phyloP scores from a whole-genome alignment of 441 rosid species.

The Populus tomentosa region DNA sequence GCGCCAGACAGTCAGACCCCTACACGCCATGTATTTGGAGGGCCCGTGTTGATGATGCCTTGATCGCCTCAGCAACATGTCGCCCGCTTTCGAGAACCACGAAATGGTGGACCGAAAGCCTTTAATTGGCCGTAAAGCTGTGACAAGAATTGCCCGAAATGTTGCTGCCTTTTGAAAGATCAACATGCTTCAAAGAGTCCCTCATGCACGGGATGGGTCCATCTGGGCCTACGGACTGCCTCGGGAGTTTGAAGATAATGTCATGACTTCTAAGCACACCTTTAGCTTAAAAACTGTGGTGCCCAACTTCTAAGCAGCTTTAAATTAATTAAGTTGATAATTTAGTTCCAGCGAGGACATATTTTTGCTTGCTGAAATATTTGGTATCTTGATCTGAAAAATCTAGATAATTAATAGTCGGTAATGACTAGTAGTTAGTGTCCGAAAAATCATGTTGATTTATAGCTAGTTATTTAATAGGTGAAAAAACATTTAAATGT shows the following conservation, averaged over 20 bases:
- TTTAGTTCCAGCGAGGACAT: too few species aligned
- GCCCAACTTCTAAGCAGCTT: background rate
- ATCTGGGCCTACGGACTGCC: background rate
- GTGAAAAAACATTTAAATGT: accelerated
- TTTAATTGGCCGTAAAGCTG: background rate
- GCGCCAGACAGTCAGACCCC: background rate
- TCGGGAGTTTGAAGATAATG: background rate
- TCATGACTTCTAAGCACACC: background rate
- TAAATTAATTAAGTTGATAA: too few species aligned
- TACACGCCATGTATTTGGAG: too few species aligned
- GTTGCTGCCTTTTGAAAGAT: background rate
- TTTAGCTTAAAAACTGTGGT: background rate
- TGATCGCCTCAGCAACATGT: too few species aligned
- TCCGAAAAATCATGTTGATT: too few species aligned
- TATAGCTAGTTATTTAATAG: too few species aligned
- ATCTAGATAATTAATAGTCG: too few species aligned
- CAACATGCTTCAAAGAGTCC: background rate
- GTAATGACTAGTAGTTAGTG: too few species aligned
- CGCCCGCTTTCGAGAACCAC: background rate
- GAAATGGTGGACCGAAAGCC: background rate
- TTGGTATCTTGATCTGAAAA: too few species aligned
- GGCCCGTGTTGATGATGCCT: background rate
- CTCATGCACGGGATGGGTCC: background rate
- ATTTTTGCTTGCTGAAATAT: too few species aligned
- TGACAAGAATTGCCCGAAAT: background rate